A percentile compares a stretch with the other conserved stretches of the same genome.
Evolutionary conservation across 148 eudicot genomes (phyloP).

Genomic region (Polygonum maritimum): DNA sequence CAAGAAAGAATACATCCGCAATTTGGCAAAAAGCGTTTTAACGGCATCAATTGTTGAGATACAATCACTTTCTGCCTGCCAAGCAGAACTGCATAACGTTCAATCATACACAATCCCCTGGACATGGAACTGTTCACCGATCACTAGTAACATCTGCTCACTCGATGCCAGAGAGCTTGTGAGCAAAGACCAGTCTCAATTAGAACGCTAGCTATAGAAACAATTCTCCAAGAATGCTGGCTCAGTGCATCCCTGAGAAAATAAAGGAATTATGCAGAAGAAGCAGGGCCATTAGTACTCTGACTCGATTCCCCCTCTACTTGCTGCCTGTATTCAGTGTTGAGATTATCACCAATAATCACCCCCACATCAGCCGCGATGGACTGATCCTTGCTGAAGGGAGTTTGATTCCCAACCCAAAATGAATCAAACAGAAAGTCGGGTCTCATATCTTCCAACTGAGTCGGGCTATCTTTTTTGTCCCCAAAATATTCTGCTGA

Average conservation of each 20-base stretch:
- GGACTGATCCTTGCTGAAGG: conserved; percentile 22
- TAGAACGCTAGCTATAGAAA: not conserved
- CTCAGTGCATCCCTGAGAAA: not conserved
- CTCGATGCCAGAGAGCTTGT: not conserved
- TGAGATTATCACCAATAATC: conserved; percentile 44
- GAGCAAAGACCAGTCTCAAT: not conserved
- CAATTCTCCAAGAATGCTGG: not conserved
- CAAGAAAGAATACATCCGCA: not conserved
- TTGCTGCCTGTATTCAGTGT: conserved; percentile 31
- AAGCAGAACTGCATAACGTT: not conserved
- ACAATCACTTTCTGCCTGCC: not conserved
- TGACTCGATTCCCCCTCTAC: conserved; percentile 20
- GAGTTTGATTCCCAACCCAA: conserved; percentile 29
- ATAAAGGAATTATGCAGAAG: conserved; percentile 17
- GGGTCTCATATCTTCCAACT: conserved; percentile 41
- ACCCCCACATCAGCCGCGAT: conserved; percentile 34
- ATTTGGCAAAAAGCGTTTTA: not conserved
- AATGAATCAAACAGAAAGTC: conserved; percentile 50
- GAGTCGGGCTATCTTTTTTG: conserved; percentile 27
- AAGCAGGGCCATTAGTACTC: conserved; percentile 10
- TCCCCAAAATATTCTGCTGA: conserved; percentile 15
- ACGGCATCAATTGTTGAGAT: not conserved
- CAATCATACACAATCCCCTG: not conserved
- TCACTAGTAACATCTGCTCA: not conserved
- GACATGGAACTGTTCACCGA: not conserved